Evolutionary conservation across 208 protist species (phyloP).

Genomic region (Crithidia sp.): DNA sequence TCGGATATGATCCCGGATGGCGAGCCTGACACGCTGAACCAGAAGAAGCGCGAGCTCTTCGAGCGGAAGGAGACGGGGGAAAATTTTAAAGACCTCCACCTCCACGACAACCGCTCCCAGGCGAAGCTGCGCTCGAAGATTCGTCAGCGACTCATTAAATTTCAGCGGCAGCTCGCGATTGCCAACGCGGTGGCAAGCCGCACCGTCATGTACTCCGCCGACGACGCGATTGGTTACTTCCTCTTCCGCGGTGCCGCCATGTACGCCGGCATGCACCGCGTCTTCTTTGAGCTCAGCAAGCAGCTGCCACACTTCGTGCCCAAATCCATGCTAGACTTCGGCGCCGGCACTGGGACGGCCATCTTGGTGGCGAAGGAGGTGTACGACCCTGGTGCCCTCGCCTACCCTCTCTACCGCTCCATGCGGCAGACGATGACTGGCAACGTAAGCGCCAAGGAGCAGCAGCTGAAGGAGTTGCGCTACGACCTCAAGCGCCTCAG

Average conservation of each 20-base stretch:
- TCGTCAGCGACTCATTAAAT: slow-evolving; percentile 83
- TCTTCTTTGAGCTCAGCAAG: slow-evolving; percentile 89
- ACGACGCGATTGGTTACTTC: slow-evolving; percentile 90
- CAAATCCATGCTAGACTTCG: slow-evolving; percentile 90
- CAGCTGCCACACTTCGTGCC: slow-evolving; percentile 88
- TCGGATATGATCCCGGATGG: slow-evolving; percentile 84
- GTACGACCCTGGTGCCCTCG: slow-evolving; percentile 84
- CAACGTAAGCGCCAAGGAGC: slow-evolving; percentile 60
- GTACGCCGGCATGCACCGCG: slow-evolving; percentile 90
- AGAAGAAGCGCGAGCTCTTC: slow-evolving; percentile 89
- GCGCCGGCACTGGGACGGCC: slow-evolving; percentile 82
- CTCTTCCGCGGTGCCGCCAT: slow-evolving; percentile 87
- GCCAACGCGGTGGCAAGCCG: slow-evolving; percentile 81
- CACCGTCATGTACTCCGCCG: slow-evolving; percentile 79
- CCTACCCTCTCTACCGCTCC: slow-evolving; percentile 86
- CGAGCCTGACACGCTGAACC: slow-evolving; percentile 87
- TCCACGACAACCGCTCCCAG: slow-evolving; percentile 81
- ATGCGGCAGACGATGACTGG: slow-evolving; percentile 82
- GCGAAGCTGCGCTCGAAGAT: slow-evolving; percentile 88
- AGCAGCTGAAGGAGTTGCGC: slow-evolving; percentile 69
- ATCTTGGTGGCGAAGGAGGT: slow-evolving; percentile 90
- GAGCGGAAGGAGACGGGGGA: slow-evolving; percentile 79
- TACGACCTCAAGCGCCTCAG: slow-evolving; percentile 78
- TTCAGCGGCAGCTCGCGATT: slow-evolving; percentile 84
- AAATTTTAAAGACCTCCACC: slow-evolving; percentile 67